Percentiles rank a stretch among this genome's conserved stretches.
Conservation (phyloP, 2,329 filamentous ascomycete species). For the Botrytis cinerea region DNA sequence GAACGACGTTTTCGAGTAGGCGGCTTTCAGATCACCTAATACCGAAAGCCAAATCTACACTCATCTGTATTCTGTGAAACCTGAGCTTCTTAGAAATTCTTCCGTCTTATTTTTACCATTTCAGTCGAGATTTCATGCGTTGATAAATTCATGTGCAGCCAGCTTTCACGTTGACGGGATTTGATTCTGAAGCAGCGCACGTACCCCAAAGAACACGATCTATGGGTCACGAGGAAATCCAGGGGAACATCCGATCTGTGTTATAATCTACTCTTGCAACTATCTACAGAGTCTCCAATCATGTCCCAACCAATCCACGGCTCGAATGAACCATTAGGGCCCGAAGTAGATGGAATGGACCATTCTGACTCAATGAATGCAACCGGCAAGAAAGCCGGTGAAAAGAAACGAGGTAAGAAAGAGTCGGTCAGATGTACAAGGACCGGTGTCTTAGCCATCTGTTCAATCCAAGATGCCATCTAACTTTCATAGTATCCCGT, state of each 20-base stretch:
- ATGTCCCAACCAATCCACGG: constrained; percentile 11
- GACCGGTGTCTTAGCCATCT: background rate
- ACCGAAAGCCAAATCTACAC: background rate
- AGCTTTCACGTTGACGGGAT: background rate
- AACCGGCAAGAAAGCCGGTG: background rate
- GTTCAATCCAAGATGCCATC: background rate
- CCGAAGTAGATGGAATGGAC: background rate
- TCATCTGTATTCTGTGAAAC: background rate
- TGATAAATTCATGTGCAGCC: background rate
- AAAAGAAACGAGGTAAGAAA: constrained; percentile 36
- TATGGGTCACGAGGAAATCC: background rate
- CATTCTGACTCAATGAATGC: background rate
- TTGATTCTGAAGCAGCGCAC: background rate
- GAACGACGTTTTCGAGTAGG: background rate
- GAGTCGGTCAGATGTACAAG: background rate
- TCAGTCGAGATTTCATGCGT: background rate
- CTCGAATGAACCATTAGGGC: background rate
- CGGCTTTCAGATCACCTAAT: background rate
- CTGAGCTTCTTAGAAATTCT: background rate
- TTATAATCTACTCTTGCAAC: background rate
- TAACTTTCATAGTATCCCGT: constrained; percentile 37
- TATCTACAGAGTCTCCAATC: background rate
- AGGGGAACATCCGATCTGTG: background rate
- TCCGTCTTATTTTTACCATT: background rate
- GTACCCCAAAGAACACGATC: background rate